Base-by-base conservation (phyloP, 495 filamentous ascomycete genomes). In the Physcia stellaris region DNA sequence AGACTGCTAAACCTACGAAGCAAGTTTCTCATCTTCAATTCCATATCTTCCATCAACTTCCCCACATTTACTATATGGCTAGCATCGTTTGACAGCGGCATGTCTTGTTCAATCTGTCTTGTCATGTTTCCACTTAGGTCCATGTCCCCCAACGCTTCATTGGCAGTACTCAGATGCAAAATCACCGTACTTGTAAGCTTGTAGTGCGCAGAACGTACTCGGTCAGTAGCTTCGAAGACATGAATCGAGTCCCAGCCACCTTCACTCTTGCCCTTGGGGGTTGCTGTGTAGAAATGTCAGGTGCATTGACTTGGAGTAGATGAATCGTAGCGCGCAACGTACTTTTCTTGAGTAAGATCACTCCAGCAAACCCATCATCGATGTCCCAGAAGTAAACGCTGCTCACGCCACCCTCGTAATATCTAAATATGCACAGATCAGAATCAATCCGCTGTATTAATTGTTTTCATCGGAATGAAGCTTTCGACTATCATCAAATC, bases 321-420 rank as follows among this genome's bases (percentile, higher is more conserved):
- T n/a, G 26, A 23, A 37, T 15, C 24, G 27, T 19, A 20, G 12
- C 24, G 12, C 6, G 17, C n/a, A 3, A 64, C 70, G 20, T 57
- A 86, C 83, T 75, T 62, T 99, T 99, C 66, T 96, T 96, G 46
- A 99, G 59, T 41, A 99, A 60, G 28, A 96, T 84, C 23, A 94
- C 90, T 2, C 90, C 90, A 0, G 90, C 92, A 60, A 99, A 99
- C 20, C 90, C 92, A 60, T 96, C 90, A 52, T 99, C 92, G 62
- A 96, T 59, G 58, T 95, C 92, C 90, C 90, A 99, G 45, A 99
- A 83, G 61, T 99, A 99, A 7, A 94, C 92, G 47, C 82, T 90
- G 28, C 78, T 82, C 17, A 95, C 82, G 9, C 90, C 90, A 9
- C 90, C 92, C 63, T 96, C 90, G 51, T 95, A 99, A 61, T 99